A percentile compares a stretch with the other conserved stretches of the same genome.
Conservation (phyloP, 2,329 filamentous ascomycete genomes). For the Diaporthe helianthi region DNA sequence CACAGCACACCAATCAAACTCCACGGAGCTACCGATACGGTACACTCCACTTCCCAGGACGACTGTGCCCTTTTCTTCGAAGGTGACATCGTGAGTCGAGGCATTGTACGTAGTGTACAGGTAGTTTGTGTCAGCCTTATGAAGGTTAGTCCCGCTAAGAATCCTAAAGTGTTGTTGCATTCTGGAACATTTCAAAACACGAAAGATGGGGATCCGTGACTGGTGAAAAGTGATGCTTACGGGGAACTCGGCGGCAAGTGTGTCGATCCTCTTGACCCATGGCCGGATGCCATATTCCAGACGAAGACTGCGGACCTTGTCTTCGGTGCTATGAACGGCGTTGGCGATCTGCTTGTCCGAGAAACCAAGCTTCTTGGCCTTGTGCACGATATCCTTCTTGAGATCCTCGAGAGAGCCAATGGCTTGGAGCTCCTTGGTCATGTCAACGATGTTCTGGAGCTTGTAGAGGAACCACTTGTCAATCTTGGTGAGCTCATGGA, state of each 20-base stretch:
- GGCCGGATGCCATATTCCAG: conserved; percentile 88
- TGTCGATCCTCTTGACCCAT: conserved; percentile 99
- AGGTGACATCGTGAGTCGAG: conserved; percentile 88
- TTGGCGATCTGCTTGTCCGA: conserved; percentile 93
- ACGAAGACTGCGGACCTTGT: conserved; percentile 85
- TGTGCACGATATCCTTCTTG: conserved; percentile 86
- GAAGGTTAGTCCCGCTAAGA: no score
- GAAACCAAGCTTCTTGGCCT: conserved; percentile 98
- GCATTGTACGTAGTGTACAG: conserved; percentile 98
- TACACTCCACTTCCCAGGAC: conserved; percentile 96
- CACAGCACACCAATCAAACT: conserved; percentile 98
- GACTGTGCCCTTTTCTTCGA: conserved; percentile 89
- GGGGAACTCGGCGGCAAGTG: conserved; percentile 94
- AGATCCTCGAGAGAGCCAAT: conserved; percentile 83
- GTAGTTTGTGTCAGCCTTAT: conserved; percentile 77
- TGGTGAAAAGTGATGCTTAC: conserved; percentile 49
- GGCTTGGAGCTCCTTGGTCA: conserved; percentile 83
- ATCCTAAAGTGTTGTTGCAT: no score
- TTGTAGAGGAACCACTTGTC: conserved; percentile 99
- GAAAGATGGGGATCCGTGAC: no score
- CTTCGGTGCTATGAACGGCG: conserved; percentile 84
- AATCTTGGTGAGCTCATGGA: conserved; percentile 96
- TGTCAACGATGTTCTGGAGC: conserved; percentile 95
- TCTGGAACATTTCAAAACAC: no score
- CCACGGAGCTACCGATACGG: conserved; percentile 95